Conservation (phyloP, 2,329 filamentous ascomycete species). For the Ceratocystis ficicola region DNA sequence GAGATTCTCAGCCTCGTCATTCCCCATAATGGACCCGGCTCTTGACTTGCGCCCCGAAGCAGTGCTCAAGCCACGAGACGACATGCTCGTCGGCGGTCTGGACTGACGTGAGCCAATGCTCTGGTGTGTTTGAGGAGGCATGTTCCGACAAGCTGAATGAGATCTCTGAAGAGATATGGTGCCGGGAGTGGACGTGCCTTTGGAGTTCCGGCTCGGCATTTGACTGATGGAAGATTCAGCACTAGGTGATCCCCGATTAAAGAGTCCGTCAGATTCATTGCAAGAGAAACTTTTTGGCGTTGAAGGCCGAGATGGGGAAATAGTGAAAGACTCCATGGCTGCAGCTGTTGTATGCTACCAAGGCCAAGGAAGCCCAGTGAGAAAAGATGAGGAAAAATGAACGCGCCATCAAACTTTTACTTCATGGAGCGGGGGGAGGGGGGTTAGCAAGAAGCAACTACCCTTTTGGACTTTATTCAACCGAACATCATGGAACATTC, state of each 20-base stretch:
- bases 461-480: not conserved
- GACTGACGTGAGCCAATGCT: conserved; percentile 11
- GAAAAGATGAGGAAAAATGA: not conserved
- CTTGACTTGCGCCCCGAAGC: conserved; percentile 37
- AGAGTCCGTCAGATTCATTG: not conserved
- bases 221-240: conserved; percentile 21
- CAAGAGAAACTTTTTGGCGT: not conserved
- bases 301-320: conserved; percentile 11
- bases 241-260: conserved; percentile 9
- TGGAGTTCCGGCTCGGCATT: conserved; percentile 18
- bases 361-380: not conserved
- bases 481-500: not conserved
- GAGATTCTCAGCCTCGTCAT: conserved; percentile 52
- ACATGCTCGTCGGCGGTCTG: conserved; percentile 20
- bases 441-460: not conserved
- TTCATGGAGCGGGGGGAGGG: not conserved
- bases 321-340: conserved; percentile 6
- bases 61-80: conserved; percentile 30
- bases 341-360: not conserved
- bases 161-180: not conserved
- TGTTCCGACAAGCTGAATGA: not conserved
- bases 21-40: conserved; percentile 32
- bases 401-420: not conserved
- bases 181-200: conserved; percentile 11
- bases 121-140: not conserved